Percentiles rank a stretch among this genome's conserved stretches.
Evolutionary conservation across 2,329 filamentous ascomycete genomes (phyloP).

Genomic region (Aspergillus hortae): DNA sequence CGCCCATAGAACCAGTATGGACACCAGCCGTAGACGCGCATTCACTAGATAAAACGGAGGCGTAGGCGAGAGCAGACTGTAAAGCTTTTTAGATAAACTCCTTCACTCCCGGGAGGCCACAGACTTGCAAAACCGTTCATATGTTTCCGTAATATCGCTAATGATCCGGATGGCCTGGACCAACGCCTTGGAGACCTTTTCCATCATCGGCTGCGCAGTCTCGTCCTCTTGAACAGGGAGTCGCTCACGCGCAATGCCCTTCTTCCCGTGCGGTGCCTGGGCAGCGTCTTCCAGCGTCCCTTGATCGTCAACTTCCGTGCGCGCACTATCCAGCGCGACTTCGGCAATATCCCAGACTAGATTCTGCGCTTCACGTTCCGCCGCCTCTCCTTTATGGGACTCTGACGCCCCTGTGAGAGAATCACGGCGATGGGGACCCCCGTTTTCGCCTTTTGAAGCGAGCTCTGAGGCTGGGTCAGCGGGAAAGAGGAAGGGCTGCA

Average conservation of each 20-base stretch:
- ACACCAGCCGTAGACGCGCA: slow-evolving; percentile 55
- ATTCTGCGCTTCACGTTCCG: slow-evolving; percentile 77
- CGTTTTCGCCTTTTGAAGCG: slow-evolving; percentile 51
- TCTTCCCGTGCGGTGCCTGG: no score
- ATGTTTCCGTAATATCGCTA: slow-evolving; percentile 58
- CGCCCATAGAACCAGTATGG: slow-evolving; percentile 48
- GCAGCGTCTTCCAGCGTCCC: slow-evolving; percentile 52
- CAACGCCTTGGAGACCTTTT: slow-evolving; percentile 72
- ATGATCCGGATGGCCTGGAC: slow-evolving; percentile 67
- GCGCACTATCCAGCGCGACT: slow-evolving; percentile 70
- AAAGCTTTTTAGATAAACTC: neutral
- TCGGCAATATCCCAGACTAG: slow-evolving; percentile 71
- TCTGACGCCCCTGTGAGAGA: slow-evolving; percentile 76
- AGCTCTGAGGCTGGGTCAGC: slow-evolving; percentile 63
- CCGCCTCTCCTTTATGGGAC: slow-evolving; percentile 76
- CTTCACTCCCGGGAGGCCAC: slow-evolving; percentile 10
- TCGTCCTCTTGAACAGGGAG: slow-evolving; percentile 47
- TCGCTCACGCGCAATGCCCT: slow-evolving; percentile 40
- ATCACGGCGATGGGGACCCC: slow-evolving; percentile 47
- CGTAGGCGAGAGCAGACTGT: slow-evolving; percentile 58
- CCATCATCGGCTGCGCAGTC: slow-evolving; percentile 73
- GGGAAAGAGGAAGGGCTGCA: slow-evolving; percentile 66
- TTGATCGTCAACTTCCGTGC: slow-evolving; percentile 64
- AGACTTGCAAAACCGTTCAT: slow-evolving; percentile 61
- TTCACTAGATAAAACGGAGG: slow-evolving; percentile 57